Base-by-base conservation (phyloP, 106 monocot genomes). In the Apostasia shenzhenica region DNA sequence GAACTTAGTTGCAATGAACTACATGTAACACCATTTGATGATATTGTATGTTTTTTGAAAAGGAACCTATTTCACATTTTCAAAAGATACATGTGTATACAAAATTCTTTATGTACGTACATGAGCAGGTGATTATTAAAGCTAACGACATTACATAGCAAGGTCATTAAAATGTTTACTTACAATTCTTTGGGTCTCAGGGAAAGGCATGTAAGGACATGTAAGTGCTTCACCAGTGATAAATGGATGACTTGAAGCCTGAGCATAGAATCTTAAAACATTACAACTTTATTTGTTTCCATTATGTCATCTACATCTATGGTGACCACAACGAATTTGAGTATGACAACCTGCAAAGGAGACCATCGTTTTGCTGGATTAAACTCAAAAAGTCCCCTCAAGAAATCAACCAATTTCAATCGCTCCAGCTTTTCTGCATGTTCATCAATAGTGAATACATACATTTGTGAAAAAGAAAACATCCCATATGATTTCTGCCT, bases 201-300 rank as follows among this genome's bases (percentile, higher is more conserved):
- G 79, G 48, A 57, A 59, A 76, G 99, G 99, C 41, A 64, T 67
- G 74, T 90, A 99, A 1, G 99, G 87, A 51, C 79, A 64, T 49
- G 66, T 81, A 49, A 99, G 90, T 2, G 86, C 79, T 81, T 99
- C 87, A 8, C 99, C 99, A 68, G 99, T 99, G 41, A 99, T 74
- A 82, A 99, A 99, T 69, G 99, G 99, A 84, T 99, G 99, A 57
- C 74, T 70, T 50, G 90, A 90, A 66, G 99, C 99, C 99, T 97
- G 80, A 58, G 60, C 67, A 78, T 40, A 77, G 13, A 41, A 54
- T 48, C 38, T 42, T 48, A 55, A 63, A 42, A 3, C 39, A 67
- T 48, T 55, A 13, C 13, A 41, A n/a, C 44, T 48, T 48, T 8
- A 26, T 48, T 48, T 4, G 65, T 14, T 65, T 65, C 26, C 5